Evolutionary conservation across 495 filamentous ascomycete species (phyloP), one percentile per base, ranked within the genome.

Genomic region (Penicillium taxi): DNA sequence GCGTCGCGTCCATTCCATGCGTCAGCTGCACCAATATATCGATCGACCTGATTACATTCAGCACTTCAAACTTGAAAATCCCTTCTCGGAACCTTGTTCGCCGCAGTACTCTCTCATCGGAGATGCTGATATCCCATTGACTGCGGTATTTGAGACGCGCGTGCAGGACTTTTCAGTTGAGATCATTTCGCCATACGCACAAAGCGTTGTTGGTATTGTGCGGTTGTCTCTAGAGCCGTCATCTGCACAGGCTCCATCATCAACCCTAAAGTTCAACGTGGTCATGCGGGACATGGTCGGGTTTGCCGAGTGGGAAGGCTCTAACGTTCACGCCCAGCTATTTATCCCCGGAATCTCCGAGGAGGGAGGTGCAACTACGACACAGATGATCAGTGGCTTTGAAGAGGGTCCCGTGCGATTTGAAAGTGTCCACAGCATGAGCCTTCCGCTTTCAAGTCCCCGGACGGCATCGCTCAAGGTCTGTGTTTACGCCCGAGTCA

Each of bases 391-490:
- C 52, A 81, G 73, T 35, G 86, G 84, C 37, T 99, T 99, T 55
- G 88, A 96, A 48, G 91, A 96, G 56, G 82, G 86, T n/a, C 80
- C 87, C 1, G 79, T 96, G 39, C 81, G 83, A 22, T 99, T 99
- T 51, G 87, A 95, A 57, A 96, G 91, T 59, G 87, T 95, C 35
- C 91, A 99, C 64, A 94, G 86, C 50, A 96, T 99, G 89, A 94
- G 89, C 56, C 66, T 99, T 40, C 93, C 93, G n/a, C 70, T 93
- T 24, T 80, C 80, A 16, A 86, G 84, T 39, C 77, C 88, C 8
- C 77, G 72, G 19, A 77, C 78, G 22, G 78, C 84, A 6, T 78
- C 77, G 6, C 59, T 99, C 26, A 76, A 93, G 37, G 81, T 96
- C n/a, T 86, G 87, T 20, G 82, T 99, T 39, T 96, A 95, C 54